phyloP scores from a whole-genome alignment of 2,329 filamentous ascomycete species.

The Calonectria pseudoreteaudii region DNA sequence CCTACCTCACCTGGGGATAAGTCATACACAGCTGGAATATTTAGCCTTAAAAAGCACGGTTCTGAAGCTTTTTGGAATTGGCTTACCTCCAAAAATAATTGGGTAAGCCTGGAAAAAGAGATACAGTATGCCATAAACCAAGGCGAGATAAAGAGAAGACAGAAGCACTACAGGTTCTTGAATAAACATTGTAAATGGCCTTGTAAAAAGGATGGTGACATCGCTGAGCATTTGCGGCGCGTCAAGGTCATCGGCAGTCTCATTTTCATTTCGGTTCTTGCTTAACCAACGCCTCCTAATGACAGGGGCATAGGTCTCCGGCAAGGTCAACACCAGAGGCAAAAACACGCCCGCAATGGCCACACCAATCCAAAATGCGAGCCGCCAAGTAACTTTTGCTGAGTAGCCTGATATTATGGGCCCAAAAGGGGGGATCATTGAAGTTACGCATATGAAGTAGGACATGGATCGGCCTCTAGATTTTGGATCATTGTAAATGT shows the following conservation, averaged over 20 bases:
- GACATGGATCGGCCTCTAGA: conserved; percentile 49
- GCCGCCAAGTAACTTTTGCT: conserved; percentile 55
- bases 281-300: conserved; percentile 16
- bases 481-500: conserved; percentile 53
- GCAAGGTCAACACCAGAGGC: conserved; percentile 45
- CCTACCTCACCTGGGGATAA: conserved; percentile 13
- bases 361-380: conserved; percentile 53
- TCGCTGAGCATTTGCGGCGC: background rate
- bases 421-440: conserved; percentile 53
- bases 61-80: background rate
- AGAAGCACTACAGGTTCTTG: conserved; percentile 30
- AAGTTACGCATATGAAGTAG: conserved; percentile 52
- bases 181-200: conserved; percentile 27
- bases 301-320: conserved; percentile 33
- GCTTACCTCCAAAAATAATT: conserved; percentile 30
- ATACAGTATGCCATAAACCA: conserved; percentile 33
- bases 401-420: conserved; percentile 59
- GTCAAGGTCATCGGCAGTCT: background rate
- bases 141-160: conserved; percentile 23
- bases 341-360: conserved; percentile 46
- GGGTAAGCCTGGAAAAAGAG: conserved; percentile 38
- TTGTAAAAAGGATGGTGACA: conserved; percentile 19
- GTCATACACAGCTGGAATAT: conserved; percentile 5
- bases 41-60: background rate
- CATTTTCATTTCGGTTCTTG: background rate